These are phyloP conservation scores for Fragilaria radians DNA, from an alignment of 108 stramenopile genomes.

Conservation along the genomic window DNA sequence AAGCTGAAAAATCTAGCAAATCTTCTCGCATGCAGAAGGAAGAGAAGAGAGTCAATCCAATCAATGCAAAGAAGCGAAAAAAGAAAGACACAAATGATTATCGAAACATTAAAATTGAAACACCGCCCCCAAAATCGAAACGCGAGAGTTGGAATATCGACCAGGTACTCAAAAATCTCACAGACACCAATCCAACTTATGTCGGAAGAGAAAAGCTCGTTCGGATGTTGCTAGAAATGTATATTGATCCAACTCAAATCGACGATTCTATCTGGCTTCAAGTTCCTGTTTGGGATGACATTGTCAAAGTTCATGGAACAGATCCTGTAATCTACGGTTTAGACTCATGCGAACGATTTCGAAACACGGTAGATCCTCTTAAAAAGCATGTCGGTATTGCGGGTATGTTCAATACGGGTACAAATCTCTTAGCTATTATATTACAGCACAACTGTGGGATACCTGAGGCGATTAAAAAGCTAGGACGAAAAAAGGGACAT, in stretches of 20 bases:
- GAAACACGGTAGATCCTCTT: slow-evolving; percentile 32
- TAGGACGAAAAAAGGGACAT: slow-evolving; percentile 49
- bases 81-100: background rate
- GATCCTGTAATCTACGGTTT: slow-evolving; percentile 34
- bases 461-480: slow-evolving; percentile 47
- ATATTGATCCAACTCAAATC: background rate
- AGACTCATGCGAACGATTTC: slow-evolving; percentile 41
- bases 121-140: background rate
- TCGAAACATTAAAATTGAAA: background rate
- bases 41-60: no score
- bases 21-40: no score
- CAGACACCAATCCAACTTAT: background rate
- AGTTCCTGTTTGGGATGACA: slow-evolving; percentile 42
- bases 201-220: background rate
- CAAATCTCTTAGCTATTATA: slow-evolving; percentile 66
- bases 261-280: background rate
- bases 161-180: background rate
- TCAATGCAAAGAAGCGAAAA: background rate
- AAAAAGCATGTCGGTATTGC: slow-evolving; percentile 57
- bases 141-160: background rate
- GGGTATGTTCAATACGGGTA: slow-evolving; percentile 80
- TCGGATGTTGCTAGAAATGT: background rate
- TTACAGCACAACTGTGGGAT: slow-evolving; percentile 73
- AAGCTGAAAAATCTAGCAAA: no score
- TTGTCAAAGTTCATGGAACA: slow-evolving; percentile 44